A percentile compares a stretch with the other conserved stretches of the same genome.
Evolutionary conservation across 2,329 filamentous ascomycete genomes (phyloP).

Genomic region (Penicillium expansum): DNA sequence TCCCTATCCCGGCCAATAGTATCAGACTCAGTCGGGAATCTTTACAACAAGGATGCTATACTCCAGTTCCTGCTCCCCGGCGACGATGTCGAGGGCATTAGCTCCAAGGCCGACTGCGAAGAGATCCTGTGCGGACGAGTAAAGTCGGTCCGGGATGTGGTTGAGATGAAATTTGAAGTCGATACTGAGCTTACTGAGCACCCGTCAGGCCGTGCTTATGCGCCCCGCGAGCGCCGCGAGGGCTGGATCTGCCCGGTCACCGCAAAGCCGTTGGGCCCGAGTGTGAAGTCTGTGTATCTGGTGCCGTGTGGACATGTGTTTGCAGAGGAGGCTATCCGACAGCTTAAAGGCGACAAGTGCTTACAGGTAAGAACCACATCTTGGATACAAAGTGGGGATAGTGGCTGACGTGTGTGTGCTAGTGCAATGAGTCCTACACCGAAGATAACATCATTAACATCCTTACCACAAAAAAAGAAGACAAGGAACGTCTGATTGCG

Average conservation of each 20-base stretch:
- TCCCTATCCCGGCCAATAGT: slow-evolving; percentile 72
- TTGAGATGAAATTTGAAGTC: slow-evolving; percentile 74
- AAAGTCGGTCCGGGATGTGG: slow-evolving; percentile 78
- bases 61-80: slow-evolving; percentile 64
- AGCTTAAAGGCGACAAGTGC: slow-evolving; percentile 66
- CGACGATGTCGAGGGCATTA: slow-evolving; percentile 54
- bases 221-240: slow-evolving; percentile 46
- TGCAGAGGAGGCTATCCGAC: slow-evolving; percentile 77
- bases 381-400: not conserved
- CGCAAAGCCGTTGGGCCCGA: slow-evolving; percentile 76
- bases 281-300: slow-evolving; percentile 78
- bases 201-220: slow-evolving; percentile 39
- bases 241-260: slow-evolving; percentile 84
- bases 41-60: slow-evolving; percentile 94
- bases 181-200: slow-evolving; percentile 42
- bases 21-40: slow-evolving; percentile 75
- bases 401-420: not conserved
- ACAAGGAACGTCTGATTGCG: slow-evolving; percentile 65
- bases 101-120: slow-evolving; percentile 59
- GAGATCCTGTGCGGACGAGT: slow-evolving; percentile 62
- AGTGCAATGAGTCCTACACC: slow-evolving; percentile 74
- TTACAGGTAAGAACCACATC: slow-evolving; percentile 46
- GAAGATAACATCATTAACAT: slow-evolving; percentile 78
- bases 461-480: slow-evolving; percentile 66
- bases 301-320: slow-evolving; percentile 96